Evolutionary conservation across 208 protist species (phyloP).

Genomic region (Trypanosoma lewisi): DNA sequence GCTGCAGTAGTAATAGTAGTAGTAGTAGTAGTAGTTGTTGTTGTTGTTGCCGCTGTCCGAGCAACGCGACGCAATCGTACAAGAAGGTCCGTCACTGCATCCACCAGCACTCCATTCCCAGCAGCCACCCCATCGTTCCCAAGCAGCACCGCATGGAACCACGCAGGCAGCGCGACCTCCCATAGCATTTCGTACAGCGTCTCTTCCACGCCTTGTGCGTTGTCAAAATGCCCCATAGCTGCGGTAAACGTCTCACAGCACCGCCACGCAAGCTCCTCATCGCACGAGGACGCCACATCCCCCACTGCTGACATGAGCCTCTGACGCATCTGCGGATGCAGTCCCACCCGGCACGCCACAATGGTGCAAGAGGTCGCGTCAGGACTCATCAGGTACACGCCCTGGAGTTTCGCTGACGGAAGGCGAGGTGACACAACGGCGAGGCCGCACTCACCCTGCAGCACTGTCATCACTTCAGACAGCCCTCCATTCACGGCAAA

Average conservation of each 20-base stretch:
- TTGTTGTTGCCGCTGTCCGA: not conserved
- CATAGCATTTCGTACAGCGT: conserved; percentile 38
- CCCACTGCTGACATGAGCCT: not conserved
- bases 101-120: not conserved
- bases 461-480: conserved; percentile 26
- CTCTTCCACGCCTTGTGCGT: conserved; percentile 9
- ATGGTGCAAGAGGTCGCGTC: conserved; percentile 64
- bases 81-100: not conserved
- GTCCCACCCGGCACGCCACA: conserved; percentile 45
- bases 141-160: conserved; percentile 30
- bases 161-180: conserved; percentile 43
- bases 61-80: not conserved
- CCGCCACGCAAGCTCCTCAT: not conserved
- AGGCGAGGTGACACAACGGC: conserved; percentile 18
- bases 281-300: not conserved
- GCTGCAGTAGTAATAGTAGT: not conserved
- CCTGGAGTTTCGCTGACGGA: not conserved
- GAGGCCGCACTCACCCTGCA: conserved; percentile 42
- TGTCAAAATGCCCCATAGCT: conserved; percentile 52
- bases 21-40: not conserved
- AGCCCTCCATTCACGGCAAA: conserved; percentile 10
- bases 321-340: conserved; percentile 24
- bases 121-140: not conserved
- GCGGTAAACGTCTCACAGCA: conserved; percentile 30
- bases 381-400: conserved; percentile 38